Conservation (phyloP, 2,329 filamentous ascomycete genomes). For the Fusarium kyushuense region DNA sequence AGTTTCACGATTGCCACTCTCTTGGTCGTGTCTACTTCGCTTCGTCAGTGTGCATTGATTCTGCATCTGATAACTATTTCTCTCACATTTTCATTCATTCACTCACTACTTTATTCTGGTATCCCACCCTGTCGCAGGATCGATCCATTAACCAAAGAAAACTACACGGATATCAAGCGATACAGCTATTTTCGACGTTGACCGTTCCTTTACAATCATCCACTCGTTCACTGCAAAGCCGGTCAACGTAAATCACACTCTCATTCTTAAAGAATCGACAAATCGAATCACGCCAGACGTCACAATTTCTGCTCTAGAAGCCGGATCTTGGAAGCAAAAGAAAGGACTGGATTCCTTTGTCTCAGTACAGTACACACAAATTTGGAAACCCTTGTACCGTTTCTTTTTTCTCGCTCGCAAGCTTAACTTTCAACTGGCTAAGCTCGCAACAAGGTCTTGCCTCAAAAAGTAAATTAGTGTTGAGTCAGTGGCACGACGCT, state of each 20-base stretch:
- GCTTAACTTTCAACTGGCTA: conserved; percentile 27
- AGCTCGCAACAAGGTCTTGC: conserved; percentile 21
- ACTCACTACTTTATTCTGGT: conserved; percentile 27
- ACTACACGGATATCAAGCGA: conserved; percentile 40
- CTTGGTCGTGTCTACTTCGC: conserved; percentile 37
- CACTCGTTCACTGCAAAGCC: conserved; percentile 31
- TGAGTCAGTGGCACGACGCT: conserved; percentile 41
- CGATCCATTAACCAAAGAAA: conserved; percentile 38
- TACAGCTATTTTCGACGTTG: conserved; percentile 48
- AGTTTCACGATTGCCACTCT: conserved; percentile 39
- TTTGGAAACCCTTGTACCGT: conserved; percentile 32
- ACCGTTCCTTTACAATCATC: conserved; percentile 45
- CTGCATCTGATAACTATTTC: conserved; percentile 28
- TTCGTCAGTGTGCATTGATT: conserved; percentile 33
- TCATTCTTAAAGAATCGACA: conserved; percentile 37
- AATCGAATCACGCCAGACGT: conserved; percentile 32
- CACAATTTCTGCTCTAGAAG: conserved; percentile 33
- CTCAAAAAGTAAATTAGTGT: conserved; percentile 28
- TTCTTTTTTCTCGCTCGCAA: conserved; percentile 28
- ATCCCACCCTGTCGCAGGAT: conserved; percentile 47
- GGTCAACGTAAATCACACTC: conserved; percentile 33
- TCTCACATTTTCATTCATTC: conserved; percentile 18
- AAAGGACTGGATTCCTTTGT: conserved; percentile 49
- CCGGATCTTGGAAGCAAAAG: conserved; percentile 35
- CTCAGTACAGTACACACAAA: conserved; percentile 26